Evolutionary conservation across 2,329 filamentous ascomycete genomes (phyloP).

Genomic region (Xylariaceae sp.): DNA sequence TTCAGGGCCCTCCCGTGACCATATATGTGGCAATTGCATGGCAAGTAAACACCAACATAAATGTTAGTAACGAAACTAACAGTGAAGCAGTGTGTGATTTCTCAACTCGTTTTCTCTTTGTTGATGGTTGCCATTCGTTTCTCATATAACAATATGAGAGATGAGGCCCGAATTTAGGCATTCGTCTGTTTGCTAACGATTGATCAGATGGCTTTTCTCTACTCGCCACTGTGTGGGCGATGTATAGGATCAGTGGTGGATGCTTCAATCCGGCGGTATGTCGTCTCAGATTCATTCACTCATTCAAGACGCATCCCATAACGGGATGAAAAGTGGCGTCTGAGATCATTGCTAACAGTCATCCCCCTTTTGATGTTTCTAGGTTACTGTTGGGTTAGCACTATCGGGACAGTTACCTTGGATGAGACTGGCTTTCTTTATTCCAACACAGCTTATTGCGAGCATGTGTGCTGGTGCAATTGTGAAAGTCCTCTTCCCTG

Average conservation of each 20-base stretch:
- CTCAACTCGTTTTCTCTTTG: background rate
- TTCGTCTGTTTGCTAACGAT: background rate
- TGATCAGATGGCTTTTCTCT: constrained; percentile 36
- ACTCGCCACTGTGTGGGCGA: constrained; percentile 45
- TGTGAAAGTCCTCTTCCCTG: constrained; percentile 49
- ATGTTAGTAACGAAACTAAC: background rate
- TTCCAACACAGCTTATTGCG: constrained; percentile 48
- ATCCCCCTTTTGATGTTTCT: background rate
- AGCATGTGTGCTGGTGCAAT: constrained; percentile 52
- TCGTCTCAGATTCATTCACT: constrained; percentile 1
- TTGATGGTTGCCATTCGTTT: background rate
- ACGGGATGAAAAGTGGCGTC: background rate
- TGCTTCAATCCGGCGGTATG: constrained; percentile 39
- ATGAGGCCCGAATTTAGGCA: background rate
- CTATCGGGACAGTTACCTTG: constrained; percentile 45
- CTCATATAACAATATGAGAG: background rate
- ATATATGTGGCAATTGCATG: constrained; percentile 40
- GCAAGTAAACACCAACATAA: constrained; percentile 1
- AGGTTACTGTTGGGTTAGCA: constrained; percentile 48
- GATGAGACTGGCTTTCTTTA: constrained; percentile 42
- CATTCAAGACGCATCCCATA: background rate
- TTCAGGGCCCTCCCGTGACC: constrained; percentile 26
- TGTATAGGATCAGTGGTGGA: constrained; percentile 43
- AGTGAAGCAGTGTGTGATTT: constrained; percentile 6
- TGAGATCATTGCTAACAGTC: background rate